A percentile compares a stretch with the other conserved stretches of the same genome.
phyloP scores from a whole-genome alignment of 1,284 basidiomycete species.

The Cryptococcus deneoformans region DNA sequence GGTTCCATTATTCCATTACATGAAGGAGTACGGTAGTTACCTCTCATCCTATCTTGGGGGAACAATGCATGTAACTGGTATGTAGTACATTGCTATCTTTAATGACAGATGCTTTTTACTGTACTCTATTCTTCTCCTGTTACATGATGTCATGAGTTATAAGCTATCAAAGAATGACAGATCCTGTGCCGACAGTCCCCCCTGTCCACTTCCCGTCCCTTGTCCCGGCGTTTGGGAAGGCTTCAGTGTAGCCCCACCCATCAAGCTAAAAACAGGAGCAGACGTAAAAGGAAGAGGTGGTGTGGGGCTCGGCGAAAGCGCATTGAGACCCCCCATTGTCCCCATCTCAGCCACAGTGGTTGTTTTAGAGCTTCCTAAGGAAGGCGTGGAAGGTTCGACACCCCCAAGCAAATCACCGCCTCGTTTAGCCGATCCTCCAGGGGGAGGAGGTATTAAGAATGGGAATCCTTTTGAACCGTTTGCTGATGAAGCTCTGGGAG shows the following conservation, averaged over 20 bases:
- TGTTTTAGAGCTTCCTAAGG: neutral
- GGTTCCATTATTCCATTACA: slow-evolving; percentile 50
- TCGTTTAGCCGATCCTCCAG: neutral
- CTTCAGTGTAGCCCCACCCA: neutral
- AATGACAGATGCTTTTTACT: no score
- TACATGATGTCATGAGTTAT: slow-evolving; percentile 1
- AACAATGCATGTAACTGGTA: no score
- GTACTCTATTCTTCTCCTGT: no score
- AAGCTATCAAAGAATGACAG: slow-evolving; percentile 36
- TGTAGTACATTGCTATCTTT: no score
- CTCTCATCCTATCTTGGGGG: slow-evolving; percentile 48
- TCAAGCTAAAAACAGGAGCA: neutral
- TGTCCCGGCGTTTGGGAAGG: neutral
- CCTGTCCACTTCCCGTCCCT: neutral
- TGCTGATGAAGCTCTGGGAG: slow-evolving; percentile 13
- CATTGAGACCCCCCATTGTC: neutral
- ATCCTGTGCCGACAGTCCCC: slow-evolving; percentile 28
- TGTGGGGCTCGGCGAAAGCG: neutral
- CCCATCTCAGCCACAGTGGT: neutral
- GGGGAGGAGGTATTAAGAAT: slow-evolving; percentile 29
- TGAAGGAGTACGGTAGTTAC: slow-evolving; percentile 48
- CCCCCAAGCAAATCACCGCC: neutral
- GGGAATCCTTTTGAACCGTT: slow-evolving; percentile 20
- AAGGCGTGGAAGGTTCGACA: neutral
- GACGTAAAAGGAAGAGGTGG: neutral